These are phyloP conservation scores for Sugiyamaella chiloensis DNA, from an alignment of 805 yeast species.

Conservation along the genomic window DNA sequence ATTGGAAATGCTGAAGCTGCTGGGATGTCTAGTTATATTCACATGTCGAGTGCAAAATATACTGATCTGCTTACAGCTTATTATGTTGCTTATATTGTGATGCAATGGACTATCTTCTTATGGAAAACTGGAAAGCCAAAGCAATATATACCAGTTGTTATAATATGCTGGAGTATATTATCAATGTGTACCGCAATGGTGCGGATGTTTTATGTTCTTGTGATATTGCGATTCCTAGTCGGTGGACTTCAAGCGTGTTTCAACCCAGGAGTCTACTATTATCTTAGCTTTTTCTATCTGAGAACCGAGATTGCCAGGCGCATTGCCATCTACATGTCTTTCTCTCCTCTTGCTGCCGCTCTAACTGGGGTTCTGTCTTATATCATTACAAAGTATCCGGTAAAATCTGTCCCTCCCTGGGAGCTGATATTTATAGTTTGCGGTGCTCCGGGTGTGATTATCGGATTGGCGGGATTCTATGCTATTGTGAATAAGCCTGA, in stretches of 20 bases:
- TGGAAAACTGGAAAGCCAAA: slow-evolving; percentile 17
- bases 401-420: slow-evolving; percentile 35
- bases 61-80: slow-evolving; percentile 44
- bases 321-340: slow-evolving; percentile 29
- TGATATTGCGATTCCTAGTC: slow-evolving; percentile 41
- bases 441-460: slow-evolving; percentile 42
- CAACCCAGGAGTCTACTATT: slow-evolving; percentile 33
- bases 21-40: slow-evolving; percentile 45
- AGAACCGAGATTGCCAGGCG: slow-evolving; percentile 31
- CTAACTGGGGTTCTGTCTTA: slow-evolving; percentile 52
- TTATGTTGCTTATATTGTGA: slow-evolving; percentile 47
- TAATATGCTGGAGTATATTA: slow-evolving; percentile 17
- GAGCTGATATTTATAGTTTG: slow-evolving; percentile 47
- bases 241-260: slow-evolving; percentile 37
- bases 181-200: slow-evolving; percentile 46
- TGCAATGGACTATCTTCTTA: slow-evolving; percentile 37
- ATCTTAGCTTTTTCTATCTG: slow-evolving; percentile 33
- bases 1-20: slow-evolving; percentile 54
- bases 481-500: slow-evolving; percentile 37
- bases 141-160: slow-evolving; percentile 15
- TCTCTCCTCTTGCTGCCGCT: slow-evolving; percentile 50
- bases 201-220: slow-evolving; percentile 39
- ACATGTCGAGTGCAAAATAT: slow-evolving; percentile 41
- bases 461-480: slow-evolving; percentile 34
- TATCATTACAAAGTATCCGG: slow-evolving; percentile 39